Conservation (phyloP, 2,329 filamentous ascomycete genomes). For the Aspergillus tamarii region DNA sequence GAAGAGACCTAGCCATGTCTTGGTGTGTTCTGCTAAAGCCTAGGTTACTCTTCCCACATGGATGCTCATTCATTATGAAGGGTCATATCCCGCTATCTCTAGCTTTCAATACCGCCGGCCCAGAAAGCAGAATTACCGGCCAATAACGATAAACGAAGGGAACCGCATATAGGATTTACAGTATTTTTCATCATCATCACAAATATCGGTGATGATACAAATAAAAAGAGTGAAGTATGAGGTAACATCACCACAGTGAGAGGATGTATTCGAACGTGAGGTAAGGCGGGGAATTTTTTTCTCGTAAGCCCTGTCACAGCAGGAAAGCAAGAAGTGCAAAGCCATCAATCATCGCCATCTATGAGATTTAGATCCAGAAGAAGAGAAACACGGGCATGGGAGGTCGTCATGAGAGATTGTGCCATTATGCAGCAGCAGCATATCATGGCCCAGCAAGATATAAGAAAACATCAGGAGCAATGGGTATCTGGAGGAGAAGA, state of each 20-base stretch:
- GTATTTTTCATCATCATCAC: constrained; percentile 7
- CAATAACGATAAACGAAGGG: constrained; percentile 3
- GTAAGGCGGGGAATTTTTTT: constrained; percentile 5
- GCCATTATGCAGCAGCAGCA: constrained; percentile 25
- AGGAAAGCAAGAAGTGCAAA: constrained; percentile 8
- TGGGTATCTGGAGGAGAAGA: constrained; percentile 34
- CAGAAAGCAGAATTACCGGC: constrained; percentile 4
- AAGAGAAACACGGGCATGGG: constrained; percentile 11
- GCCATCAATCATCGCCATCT: constrained; percentile 30
- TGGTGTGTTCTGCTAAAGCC: not conserved
- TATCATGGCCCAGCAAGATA: constrained; percentile 22
- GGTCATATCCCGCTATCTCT: not conserved
- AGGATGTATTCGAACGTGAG: constrained; percentile 5
- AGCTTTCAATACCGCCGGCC: not conserved
- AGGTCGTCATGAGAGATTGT: constrained; percentile 13
- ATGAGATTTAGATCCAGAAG: constrained; percentile 23
- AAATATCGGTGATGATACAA: constrained; percentile 11
- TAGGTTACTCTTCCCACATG: not conserved
- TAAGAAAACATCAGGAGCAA: constrained; percentile 23
- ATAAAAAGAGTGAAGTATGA: constrained; percentile 14
- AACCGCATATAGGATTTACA: constrained; percentile 9
- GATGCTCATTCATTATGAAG: constrained; percentile 10
- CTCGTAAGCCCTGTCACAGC: constrained; percentile 10
- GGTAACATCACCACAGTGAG: constrained; percentile 6
- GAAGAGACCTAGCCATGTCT: not conserved